These are phyloP conservation scores for Colletotrichum destructivum DNA, from an alignment of 2,329 filamentous ascomycete genomes.

Conservation along the genomic window DNA sequence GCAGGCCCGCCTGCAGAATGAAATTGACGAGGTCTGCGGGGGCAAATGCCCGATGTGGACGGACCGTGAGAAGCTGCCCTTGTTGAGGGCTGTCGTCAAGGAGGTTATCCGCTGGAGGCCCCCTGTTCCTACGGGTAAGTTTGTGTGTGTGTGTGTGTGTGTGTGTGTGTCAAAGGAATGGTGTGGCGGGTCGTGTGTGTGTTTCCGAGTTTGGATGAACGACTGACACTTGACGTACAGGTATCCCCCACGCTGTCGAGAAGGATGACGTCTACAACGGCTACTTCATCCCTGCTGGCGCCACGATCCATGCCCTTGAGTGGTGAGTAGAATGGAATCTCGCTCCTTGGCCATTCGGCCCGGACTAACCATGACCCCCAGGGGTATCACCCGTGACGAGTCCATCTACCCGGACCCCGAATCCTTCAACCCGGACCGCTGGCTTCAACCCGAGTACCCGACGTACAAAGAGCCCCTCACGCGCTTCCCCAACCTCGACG, in stretches of 20 bases:
- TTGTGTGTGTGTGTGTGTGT: too few species aligned
- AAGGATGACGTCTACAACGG: conserved; percentile 68
- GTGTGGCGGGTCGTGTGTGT: background rate
- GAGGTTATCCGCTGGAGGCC: conserved; percentile 69
- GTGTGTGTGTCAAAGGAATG: background rate
- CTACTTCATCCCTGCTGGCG: conserved; percentile 66
- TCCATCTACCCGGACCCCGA: conserved; percentile 56
- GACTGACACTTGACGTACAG: conserved; percentile 46
- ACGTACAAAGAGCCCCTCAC: conserved; percentile 59
- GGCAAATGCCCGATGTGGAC: conserved; percentile 60
- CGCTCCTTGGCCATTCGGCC: background rate
- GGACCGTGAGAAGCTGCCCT: conserved; percentile 54
- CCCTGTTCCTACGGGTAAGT: conserved; percentile 66
- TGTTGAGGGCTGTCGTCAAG: conserved; percentile 56
- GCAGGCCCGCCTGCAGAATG: conserved; percentile 54
- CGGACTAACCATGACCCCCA: conserved; percentile 48
- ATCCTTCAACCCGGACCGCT: conserved; percentile 57
- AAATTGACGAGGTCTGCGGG: conserved; percentile 57
- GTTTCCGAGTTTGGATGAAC: background rate
- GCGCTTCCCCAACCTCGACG: conserved; percentile 55
- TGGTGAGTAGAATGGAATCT: conserved; percentile 28
- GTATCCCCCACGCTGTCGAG: conserved; percentile 65
- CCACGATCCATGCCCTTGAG: conserved; percentile 63
- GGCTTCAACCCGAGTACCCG: conserved; percentile 55
- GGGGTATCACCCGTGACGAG: conserved; percentile 62